A percentile compares a stretch with the other conserved stretches of the same genome.
Conservation (phyloP, 176 grass and related monocot genomes). For the Eleusine indica region DNA sequence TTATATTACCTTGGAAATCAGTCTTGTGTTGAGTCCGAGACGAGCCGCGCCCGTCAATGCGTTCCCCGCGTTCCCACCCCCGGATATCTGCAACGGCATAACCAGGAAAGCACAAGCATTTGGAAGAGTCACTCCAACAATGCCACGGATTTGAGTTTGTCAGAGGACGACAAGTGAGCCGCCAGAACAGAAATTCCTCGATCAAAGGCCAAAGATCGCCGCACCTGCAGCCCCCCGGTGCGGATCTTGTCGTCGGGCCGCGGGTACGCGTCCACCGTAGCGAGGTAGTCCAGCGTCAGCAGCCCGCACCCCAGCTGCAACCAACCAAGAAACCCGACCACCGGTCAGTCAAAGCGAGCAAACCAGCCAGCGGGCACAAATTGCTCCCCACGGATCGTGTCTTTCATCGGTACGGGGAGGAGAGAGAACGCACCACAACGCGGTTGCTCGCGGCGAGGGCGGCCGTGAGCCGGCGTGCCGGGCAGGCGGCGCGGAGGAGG, state of each 20-base stretch:
- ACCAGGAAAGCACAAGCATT: not conserved
- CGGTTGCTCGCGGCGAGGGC: not conserved
- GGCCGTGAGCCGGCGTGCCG: not conserved
- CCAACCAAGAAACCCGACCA: not conserved
- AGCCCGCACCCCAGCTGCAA: constrained; percentile 57
- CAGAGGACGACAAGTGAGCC: not conserved
- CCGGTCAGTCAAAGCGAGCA: not conserved
- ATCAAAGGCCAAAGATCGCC: not conserved
- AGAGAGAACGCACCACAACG: constrained; percentile 4
- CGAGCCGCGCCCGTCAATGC: constrained; percentile 50
- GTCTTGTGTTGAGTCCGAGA: constrained; percentile 49
- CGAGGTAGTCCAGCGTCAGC: constrained; percentile 56
- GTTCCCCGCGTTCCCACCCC: constrained; percentile 58
- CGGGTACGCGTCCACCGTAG: constrained; percentile 52
- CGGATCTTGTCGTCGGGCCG: constrained; percentile 64
- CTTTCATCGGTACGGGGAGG: not conserved
- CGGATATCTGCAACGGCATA: constrained; percentile 39
- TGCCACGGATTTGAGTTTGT: not conserved
- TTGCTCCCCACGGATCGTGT: not conserved
- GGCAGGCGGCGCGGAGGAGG: not conserved
- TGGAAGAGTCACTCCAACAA: not conserved
- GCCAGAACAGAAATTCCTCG: not conserved
- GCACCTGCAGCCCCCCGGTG: constrained; percentile 49
- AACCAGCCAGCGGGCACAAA: not conserved
- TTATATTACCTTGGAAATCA: constrained; percentile 50